phyloP scores from a whole-genome alignment of 768 basidiomycete genomes.

The Kondoa subrosea region DNA sequence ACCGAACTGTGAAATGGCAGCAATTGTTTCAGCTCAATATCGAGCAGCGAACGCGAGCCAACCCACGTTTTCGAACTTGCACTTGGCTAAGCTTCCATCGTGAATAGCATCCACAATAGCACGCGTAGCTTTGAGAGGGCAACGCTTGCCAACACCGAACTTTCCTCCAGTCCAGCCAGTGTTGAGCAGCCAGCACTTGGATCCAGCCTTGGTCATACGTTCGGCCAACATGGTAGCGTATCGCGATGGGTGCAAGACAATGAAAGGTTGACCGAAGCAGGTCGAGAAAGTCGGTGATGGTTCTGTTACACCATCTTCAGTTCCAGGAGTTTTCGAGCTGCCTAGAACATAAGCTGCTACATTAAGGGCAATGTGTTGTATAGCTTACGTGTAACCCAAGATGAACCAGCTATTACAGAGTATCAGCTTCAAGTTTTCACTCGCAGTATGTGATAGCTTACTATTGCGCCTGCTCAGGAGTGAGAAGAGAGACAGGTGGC shows the following conservation, averaged over 20 bases:
- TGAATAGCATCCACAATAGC: slow-evolving; percentile 95
- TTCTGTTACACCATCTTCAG: slow-evolving; percentile 92
- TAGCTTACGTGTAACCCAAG: slow-evolving; percentile 47
- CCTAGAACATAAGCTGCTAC: no score
- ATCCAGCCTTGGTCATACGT: slow-evolving; percentile 72
- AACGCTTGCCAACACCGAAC: slow-evolving; percentile 81
- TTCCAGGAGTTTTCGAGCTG: slow-evolving; percentile 59
- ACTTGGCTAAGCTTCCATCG: slow-evolving; percentile 70
- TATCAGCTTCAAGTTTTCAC: neutral
- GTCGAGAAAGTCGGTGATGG: slow-evolving; percentile 98
- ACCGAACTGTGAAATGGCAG: slow-evolving; percentile 22
- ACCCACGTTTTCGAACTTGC: slow-evolving; percentile 52
- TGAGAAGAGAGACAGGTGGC: slow-evolving; percentile 81
- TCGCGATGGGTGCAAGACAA: slow-evolving; percentile 64
- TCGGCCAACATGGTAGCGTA: slow-evolving; percentile 96
- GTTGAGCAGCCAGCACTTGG: slow-evolving; percentile 97
- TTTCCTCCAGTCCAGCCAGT: slow-evolving; percentile 72
- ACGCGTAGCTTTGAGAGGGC: slow-evolving; percentile 88
- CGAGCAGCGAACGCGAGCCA: slow-evolving; percentile 36
- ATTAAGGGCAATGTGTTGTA: no score
- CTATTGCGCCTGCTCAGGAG: slow-evolving; percentile 88
- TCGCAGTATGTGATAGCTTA: neutral
- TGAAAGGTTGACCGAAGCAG: slow-evolving; percentile 98
- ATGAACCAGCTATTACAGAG: slow-evolving; percentile 22
- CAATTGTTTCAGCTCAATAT: neutral